Base-by-base conservation (phyloP, 179 eudicot genomes). In the Beta corolliflora region DNA sequence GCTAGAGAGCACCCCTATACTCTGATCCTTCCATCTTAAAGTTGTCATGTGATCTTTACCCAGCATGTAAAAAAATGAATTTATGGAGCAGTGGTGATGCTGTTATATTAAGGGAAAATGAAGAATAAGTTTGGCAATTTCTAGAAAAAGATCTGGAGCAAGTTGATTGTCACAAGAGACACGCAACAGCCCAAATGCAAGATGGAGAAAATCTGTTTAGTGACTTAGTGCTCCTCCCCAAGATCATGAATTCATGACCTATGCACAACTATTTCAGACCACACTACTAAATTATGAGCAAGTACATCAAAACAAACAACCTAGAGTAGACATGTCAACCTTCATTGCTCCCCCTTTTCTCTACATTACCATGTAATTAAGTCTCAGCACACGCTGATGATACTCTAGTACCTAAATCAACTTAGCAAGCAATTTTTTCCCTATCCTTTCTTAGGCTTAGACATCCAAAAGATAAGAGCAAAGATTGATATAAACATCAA, bases 11-110 rank as follows among this genome's bases (percentile, higher is more conserved):
- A 36, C 7, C 71, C 48, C 48, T 31, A 13, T 67, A 16, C 11
- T 67, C 48, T 67, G 50, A 67, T 67, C 71, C 19, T 31, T 67
- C 48, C 46, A 67, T 67, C 71, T 67, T 7, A 15, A 67, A 67
- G 71, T 67, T 67, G n/a, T 36, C 71, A 67, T 36, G 71, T 67
- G 41, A 36, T 63, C 36, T 16, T 48, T 48, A 48, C 53, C 53
- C 53, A 48, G 9, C 9, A 48, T 58, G 63, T 7, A 58, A 18
- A 16, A 25, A 16, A 16, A 58, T 58, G 63, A 58, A 2, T 58
- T 58, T 4, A 58, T 14, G 7, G 16, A 15, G 21, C 63, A 58
- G 16, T 18, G 21, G 23, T 58, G 63, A 58, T 58, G 18, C 23
- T 58, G 0, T 18, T 58, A 16, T 16, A 58, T n/a, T 58, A 58